Base-by-base conservation (phyloP, 208 protist species). In the Leptomonas seymouri region DNA sequence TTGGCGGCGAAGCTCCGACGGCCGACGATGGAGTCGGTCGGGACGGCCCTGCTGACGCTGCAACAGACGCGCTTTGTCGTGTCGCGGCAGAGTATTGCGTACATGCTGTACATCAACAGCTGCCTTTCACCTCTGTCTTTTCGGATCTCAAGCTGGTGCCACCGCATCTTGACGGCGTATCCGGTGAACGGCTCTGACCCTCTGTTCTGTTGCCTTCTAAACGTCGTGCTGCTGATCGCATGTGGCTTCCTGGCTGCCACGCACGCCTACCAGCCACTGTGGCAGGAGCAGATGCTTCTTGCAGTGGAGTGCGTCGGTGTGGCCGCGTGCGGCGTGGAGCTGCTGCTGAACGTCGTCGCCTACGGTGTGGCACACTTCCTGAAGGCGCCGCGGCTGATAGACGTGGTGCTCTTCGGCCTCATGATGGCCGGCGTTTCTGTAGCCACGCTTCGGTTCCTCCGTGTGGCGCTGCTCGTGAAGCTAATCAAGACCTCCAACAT, bases 381-480 rank as follows among this genome's bases (percentile, higher is more conserved):
- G 14, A 59, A 46, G 68, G 25, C 51, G 11, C 18, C 31, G 65
- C 75, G 83, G 48, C 4, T 72, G 27, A 16, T 82, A 0, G 80
- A 89, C 55, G 50, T 81, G 12, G 75, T 80, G 44, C 34, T 90
- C 21, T 49, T 90, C 15, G 56, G 27, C 12, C 56, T 84, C 20
- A 57, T 78, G 36, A 57, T 87, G 27, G 48, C 80, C 12, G 60
- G 67, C 18, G 64, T 80, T 9, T 42, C 57, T n/a, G 58, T 58
- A 12, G 34, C 71, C 1, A 9, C 3, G 23, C 55, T 90, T 28
- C 59, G 65, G 11, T 87, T 85, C 45, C 58, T 87, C 34, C 57
- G 76, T 20, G 71, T 76, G 34, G 46, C 79, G 55, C 15, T 79
- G 21, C 58, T 91, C 3, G 51, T 86, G 20, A 82, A 84, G 48